Conservation (phyloP, 495 filamentous ascomycete species). For the Cudoniella acicularis region DNA sequence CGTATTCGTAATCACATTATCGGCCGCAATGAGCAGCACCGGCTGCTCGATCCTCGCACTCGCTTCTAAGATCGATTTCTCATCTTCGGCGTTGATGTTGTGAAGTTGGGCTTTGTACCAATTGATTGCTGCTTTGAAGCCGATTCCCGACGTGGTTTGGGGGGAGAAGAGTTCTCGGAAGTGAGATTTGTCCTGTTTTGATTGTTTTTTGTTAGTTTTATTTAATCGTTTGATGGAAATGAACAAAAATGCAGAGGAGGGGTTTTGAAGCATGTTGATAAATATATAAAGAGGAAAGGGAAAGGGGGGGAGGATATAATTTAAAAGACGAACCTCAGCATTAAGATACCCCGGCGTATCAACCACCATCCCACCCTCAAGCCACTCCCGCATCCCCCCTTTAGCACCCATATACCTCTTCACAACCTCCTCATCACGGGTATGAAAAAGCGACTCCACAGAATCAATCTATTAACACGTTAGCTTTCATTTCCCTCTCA, state of each 20-base stretch:
- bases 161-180: conserved; percentile 9
- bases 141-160: conserved; percentile 2
- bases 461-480: conserved; percentile 1
- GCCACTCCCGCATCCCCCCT: conserved; percentile 7
- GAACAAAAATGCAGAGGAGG: neutral
- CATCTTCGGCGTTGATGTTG: conserved; percentile 10
- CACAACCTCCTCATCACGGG: conserved; percentile 3
- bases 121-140: conserved; percentile 21
- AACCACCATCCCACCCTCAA: conserved; percentile 4
- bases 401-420: conserved; percentile 17
- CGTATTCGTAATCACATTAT: conserved; percentile 3
- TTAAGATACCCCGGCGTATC: conserved; percentile 1
- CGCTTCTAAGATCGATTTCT: conserved; percentile 9
- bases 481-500: neutral
- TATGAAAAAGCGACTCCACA: conserved; percentile 5
- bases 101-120: conserved; percentile 23
- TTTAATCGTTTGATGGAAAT: neutral
- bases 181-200: conserved; percentile 4
- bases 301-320: too few relatives aligned
- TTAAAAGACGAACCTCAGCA: conserved; percentile 1
- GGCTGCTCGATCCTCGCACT: conserved; percentile 1
- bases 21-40: conserved; percentile 4
- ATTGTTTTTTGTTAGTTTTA: neutral
- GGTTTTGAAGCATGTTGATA: too few relatives aligned
- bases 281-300: too few relatives aligned